phyloP scores from a whole-genome alignment of 345 rosid species.

The Pistacia atlantica region DNA sequence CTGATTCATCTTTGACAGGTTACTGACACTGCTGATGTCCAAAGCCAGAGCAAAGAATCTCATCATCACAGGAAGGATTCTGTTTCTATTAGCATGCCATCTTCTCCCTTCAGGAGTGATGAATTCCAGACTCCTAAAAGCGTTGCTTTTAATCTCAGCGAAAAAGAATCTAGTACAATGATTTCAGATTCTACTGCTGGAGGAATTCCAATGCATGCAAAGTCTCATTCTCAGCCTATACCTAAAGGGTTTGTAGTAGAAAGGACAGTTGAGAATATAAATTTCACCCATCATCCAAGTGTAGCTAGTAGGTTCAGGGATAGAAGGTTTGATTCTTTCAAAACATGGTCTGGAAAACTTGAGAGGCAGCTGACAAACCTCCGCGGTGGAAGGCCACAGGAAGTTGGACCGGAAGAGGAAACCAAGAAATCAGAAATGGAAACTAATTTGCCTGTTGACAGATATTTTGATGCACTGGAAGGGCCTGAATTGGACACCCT shows the following conservation, averaged over 20 bases:
- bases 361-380: conserved; percentile 74
- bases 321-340: conserved; percentile 73
- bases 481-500: conserved; percentile 91
- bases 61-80: conserved; percentile 42
- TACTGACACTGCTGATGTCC: conserved; percentile 5
- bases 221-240: conserved; percentile 69
- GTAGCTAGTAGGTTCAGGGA: conserved; percentile 46
- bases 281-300: conserved; percentile 35
- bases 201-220: conserved; percentile 25
- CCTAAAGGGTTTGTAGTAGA: conserved; percentile 38
- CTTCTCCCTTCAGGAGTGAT: conserved; percentile 35
- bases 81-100: conserved; percentile 71
- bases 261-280: conserved; percentile 14
- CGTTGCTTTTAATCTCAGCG: conserved; percentile 28
- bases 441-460: conserved; percentile 59
- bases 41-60: conserved; percentile 21
- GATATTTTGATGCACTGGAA: conserved; percentile 82
- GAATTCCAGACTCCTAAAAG: conserved; percentile 25
- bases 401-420: conserved; percentile 26
- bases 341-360: conserved; percentile 85
- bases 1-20: conserved; percentile 1
- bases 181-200: conserved; percentile 27
- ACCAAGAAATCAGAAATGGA: conserved; percentile 38
- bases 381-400: conserved; percentile 57
- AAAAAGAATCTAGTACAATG: conserved; percentile 11